These are phyloP conservation scores for Pleoardoris graminearum DNA, from an alignment of 2,329 filamentous ascomycete genomes.

Conservation along the genomic window DNA sequence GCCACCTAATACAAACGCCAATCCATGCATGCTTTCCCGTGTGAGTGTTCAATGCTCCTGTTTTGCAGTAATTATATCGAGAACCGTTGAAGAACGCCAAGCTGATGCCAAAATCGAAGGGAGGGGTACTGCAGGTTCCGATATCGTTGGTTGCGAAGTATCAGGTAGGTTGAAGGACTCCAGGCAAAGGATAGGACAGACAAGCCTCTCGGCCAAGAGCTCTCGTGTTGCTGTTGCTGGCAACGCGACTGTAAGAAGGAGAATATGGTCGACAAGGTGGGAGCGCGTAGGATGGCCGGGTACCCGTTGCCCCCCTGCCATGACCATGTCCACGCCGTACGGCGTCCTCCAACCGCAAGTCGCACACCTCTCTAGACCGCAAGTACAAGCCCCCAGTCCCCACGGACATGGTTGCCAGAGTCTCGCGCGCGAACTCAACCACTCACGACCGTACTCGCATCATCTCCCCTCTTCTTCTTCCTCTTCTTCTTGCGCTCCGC, in stretches of 20 bases:
- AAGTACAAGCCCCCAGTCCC: no score
- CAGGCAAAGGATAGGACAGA: background rate
- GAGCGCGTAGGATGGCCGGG: no score
- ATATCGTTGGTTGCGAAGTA: no score
- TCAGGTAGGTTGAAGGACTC: background rate
- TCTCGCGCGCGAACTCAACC: slow-evolving; percentile 20
- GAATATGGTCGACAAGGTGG: no score
- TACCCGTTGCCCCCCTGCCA: background rate
- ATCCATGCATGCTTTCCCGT: background rate
- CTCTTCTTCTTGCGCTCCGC: slow-evolving; percentile 16
- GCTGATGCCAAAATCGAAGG: background rate
- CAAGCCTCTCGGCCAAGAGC: background rate
- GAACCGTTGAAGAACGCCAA: background rate
- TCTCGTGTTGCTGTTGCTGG: no score
- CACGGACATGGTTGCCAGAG: no score
- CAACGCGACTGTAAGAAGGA: no score
- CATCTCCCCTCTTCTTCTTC: slow-evolving; percentile 20
- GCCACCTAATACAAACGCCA: background rate
- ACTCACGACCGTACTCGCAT: slow-evolving; percentile 26
- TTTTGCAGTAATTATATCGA: no score
- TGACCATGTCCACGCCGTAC: no score
- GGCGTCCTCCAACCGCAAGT: background rate
- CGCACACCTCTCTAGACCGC: no score
- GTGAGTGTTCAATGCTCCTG: background rate
- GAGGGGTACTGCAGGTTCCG: no score